A percentile compares a stretch with the other conserved stretches of the same genome.
Conservation (phyloP, 2,329 filamentous ascomycete genomes). For the Claviceps humidiphila region DNA sequence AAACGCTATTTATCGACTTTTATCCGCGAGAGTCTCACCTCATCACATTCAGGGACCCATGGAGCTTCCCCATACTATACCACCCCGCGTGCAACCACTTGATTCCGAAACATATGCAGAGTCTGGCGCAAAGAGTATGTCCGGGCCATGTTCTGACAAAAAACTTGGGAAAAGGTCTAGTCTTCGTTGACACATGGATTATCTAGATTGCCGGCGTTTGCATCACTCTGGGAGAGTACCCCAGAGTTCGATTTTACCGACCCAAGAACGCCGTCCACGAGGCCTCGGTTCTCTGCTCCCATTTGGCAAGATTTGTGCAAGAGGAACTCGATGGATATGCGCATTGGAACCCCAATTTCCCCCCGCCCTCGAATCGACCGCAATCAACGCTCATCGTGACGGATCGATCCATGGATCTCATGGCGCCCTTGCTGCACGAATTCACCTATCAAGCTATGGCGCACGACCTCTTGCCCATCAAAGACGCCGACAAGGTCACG, state of each 20-base stretch:
- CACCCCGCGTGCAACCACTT: conserved; percentile 81
- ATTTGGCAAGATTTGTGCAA: conserved; percentile 83
- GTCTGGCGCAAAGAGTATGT: conserved; percentile 71
- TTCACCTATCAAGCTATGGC: conserved; percentile 99
- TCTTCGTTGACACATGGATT: not conserved
- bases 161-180: not conserved
- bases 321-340: conserved; percentile 84
- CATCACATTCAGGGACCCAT: conserved; percentile 84
- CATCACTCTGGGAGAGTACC: conserved; percentile 85
- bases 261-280: conserved; percentile 67
- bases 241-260: conserved; percentile 81
- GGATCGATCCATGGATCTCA: conserved; percentile 84
- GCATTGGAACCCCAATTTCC: conserved; percentile 65
- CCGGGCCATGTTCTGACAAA: no score
- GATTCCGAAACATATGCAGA: conserved; percentile 70
- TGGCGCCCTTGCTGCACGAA: conserved; percentile 80
- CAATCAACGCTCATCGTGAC: conserved; percentile 75
- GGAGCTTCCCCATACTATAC: conserved; percentile 87
- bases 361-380: conserved; percentile 63
- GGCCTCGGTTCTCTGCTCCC: conserved; percentile 72
- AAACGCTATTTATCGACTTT: conserved; percentile 76
- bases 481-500: conserved; percentile 76
- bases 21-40: conserved; percentile 84
- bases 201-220: conserved; percentile 49
- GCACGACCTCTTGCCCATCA: conserved; percentile 78